Base-by-base conservation (phyloP, 23 red algal genomes). In the Pyropia haitanensis region DNA sequence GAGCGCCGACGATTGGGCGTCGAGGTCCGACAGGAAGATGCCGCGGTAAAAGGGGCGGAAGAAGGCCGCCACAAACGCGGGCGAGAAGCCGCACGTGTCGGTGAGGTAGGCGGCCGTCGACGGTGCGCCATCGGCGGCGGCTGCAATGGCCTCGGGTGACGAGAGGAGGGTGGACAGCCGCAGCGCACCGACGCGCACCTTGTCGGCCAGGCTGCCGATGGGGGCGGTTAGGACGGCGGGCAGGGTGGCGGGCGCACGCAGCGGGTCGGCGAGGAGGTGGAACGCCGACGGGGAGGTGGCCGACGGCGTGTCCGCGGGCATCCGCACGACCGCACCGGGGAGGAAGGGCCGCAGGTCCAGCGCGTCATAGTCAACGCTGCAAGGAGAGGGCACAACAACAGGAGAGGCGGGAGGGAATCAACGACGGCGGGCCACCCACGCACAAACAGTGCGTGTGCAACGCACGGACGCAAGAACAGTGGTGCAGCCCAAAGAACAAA, bases 1-100 rank as follows among this genome's bases (percentile, higher is more conserved):
- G 66, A 91, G 46, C n/a, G 49, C 68, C 24, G 88, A 71, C 17
- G 71, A 87, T 44, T 90, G 85, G 12, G 91, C 63, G 26, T 44
- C 58, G 34, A 98, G 74, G 14, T 83, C 80, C 21, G 72, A 64
- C 39, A 98, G 62, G 60, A 91, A 98, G n/a, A 98, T 91, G 30
- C 94, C 94, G 24, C 72, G 72, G 31, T 88, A 98, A 69, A 98
- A 98, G 14, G 94, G 94, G 33, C 79, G 72, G 67, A 98, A 98
- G 65, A 98, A 98, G 18, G 68, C 51, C 9, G 63, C 48, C 12
- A 80, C 75, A 39, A 98, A 86, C 46, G 27, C 52, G 28, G 60
- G 44, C 5, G 85, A 82, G 62, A 98, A 90, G 9, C 87, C 87
- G 13, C 39, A 46, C 28, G 59, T 27, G 2, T 55, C 32, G 16